Conservation (phyloP, 1,139 yeast genomes). For the Groenewaldozyma auringiensis region DNA sequence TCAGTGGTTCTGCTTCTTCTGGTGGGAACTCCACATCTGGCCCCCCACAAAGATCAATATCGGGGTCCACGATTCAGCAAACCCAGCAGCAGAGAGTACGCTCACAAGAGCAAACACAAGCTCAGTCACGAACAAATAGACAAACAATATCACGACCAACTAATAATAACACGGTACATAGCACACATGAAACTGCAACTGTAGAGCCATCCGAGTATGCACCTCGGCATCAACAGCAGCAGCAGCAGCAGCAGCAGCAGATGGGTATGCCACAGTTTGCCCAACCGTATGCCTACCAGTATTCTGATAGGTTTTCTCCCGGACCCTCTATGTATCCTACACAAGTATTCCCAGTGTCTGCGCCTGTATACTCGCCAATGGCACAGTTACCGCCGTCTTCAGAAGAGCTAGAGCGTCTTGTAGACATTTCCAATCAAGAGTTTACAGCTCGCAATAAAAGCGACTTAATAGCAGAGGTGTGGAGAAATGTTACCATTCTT, state of each 20-base stretch:
- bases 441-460: neutral
- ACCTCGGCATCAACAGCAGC: neutral
- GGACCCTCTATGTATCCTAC: too few relatives aligned
- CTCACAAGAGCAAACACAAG: too few relatives aligned
- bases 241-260: neutral
- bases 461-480: neutral
- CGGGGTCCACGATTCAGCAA: too few relatives aligned
- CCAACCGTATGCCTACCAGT: neutral
- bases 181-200: too few relatives aligned
- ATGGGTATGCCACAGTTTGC: neutral
- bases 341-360: too few relatives aligned
- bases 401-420: neutral
- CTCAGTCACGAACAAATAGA: too few relatives aligned
- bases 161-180: too few relatives aligned
- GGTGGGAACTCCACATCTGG: neutral
- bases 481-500: neutral
- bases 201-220: too few relatives aligned
- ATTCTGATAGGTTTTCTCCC: neutral
- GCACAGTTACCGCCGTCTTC: neutral
- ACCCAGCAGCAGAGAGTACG: too few relatives aligned
- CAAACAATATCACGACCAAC: too few relatives aligned
- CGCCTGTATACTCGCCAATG: neutral
- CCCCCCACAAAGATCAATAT: too few relatives aligned
- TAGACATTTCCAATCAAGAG: neutral
- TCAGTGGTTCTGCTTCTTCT: neutral